Evolutionary conservation across 2,329 filamentous ascomycete genomes (phyloP), one percentile per base, ranked within the genome.

Genomic region (Talaromyces sp.): DNA sequence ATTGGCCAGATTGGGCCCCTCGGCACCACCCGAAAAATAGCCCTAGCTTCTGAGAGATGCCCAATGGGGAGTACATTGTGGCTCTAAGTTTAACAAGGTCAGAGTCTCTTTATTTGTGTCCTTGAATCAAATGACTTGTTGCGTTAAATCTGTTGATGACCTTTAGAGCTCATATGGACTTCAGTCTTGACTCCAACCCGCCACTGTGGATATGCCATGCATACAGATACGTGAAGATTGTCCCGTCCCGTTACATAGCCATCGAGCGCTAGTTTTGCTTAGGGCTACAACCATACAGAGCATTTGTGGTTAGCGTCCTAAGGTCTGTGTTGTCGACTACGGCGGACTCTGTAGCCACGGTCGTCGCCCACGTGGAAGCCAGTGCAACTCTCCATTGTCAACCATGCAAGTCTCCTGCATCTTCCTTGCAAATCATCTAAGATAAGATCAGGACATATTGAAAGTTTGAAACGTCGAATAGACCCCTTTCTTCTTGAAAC

Each of bases 301-400:
- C 22, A 22, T 22, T 22, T 22, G 22, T 22, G 22, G 22, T 22
- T 22, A 22, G 22, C 22, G 22, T 22, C 22, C 22, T 27, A 27
- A 27, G 47, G 45, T 41, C 22, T 13, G 47, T 54, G 60, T 37
- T 39, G 52, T 57, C n/a, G 13, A 22, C 61, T 22, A 35, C 61
- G 61, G 61, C 19, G 50, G 39, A 37, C 49, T 56, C 61, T 50
- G 61, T 47, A 27, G 9, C 13, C 22, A 31, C 31, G 7, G 31
- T 39, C 31, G 27, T 37, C 56, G 9, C 61, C 61, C 61, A 63
- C 61, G 61, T 63, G 61, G 50, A 56, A 47, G 50, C 33, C 33
- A 22, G 33, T 56, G n/a, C 33, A 33, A 25, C 15, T 22, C 27
- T 33, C 27, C 31, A 17, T 50, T 19, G 19, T 27, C 33, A 49